Percentiles rank a stretch among this genome's conserved stretches.
These are phyloP conservation scores for Pichia sp. DNA, from an alignment of 1,139 yeast genomes.

Conservation along the genomic window DNA sequence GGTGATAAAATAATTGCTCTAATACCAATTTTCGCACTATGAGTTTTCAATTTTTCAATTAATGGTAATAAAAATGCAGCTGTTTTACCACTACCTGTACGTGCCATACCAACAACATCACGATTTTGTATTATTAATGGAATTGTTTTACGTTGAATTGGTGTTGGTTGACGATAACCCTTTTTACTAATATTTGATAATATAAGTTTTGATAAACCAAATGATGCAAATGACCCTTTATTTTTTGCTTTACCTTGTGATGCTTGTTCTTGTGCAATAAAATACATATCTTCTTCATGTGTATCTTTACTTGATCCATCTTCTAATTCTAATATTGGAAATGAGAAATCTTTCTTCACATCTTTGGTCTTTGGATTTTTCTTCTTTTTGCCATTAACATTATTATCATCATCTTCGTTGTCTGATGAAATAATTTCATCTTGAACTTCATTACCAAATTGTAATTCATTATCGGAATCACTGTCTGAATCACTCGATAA, in stretches of 20 bases:
- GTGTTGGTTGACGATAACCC: conserved; percentile 94
- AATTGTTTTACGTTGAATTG: conserved; percentile 92
- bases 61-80: conserved; percentile 96
- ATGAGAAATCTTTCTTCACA: conserved; percentile 27
- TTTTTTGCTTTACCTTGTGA: conserved; percentile 54
- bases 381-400: conserved; percentile 2
- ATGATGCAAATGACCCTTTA: conserved; percentile 74
- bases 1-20: conserved; percentile 88
- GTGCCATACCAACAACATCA: conserved; percentile 98
- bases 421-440: conserved; percentile 53
- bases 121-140: conserved; percentile 81
- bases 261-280: conserved; percentile 37
- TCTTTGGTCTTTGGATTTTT: conserved; percentile 24
- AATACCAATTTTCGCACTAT: conserved; percentile 82
- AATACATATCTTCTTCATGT: conserved; percentile 36
- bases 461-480: conserved; percentile 29
- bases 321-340: conserved; percentile 64
- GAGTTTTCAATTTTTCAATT: conserved; percentile 75
- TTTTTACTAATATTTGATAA: conserved; percentile 68
- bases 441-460: conserved; percentile 35
- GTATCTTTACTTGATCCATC: conserved; percentile 40
- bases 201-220: conserved; percentile 75
- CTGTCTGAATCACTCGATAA: conserved; percentile 28
- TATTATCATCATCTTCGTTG: conserved; percentile 29
- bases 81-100: conserved; percentile 98